Base-by-base conservation (phyloP, 2,329 filamentous ascomycete genomes). In the Ascochyta fabae region DNA sequence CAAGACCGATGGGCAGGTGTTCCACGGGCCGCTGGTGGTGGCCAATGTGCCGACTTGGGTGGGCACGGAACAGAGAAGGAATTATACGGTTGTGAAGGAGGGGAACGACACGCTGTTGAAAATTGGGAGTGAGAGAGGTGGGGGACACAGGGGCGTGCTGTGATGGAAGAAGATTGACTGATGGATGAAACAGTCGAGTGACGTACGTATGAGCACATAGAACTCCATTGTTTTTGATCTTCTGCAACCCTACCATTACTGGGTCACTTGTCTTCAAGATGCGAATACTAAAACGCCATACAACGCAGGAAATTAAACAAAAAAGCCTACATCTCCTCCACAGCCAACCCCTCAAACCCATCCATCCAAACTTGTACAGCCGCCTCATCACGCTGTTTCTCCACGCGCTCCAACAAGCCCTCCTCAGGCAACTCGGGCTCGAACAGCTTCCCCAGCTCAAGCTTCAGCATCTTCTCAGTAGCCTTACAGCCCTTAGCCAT, bases 31-130 rank as follows among this genome's bases (percentile, higher is more conserved):
- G n/a, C 26, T 71, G 31, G 56, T 56, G 0, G 63, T 66, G 12
- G 63, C 67, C 1, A 69, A 68, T 58, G 62, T 70, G 48, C 68
- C 68, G 10, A 66, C 57, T 6, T 66, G 60, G 68, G 60, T 59
- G 10, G 68, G 68, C 0, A 51, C 48, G 8, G 53, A 56, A 13
- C 62, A 68, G 15, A 48, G 29, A 55, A 51, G 68, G 48, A 71
- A 71, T 40, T 71, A 67, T 13, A 66, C 67, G 5, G 22, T 69
- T 23, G 41, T 69, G 2, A 57, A 48, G 27, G 61, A 68, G 35
- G 62, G 58, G 1, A 45, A 53, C 0, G 43, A 58, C 9, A 65
- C 31, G 51, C 61, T 51, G 36, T 45, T 70, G 52, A 59, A 44
- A 54, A 68, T 70, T 54, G 64, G 64, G 13, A 68, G 65, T 59